These are phyloP conservation scores for Leccinum fuscescens DNA, from an alignment of 1,284 basidiomycete genomes.

Conservation along the genomic window DNA sequence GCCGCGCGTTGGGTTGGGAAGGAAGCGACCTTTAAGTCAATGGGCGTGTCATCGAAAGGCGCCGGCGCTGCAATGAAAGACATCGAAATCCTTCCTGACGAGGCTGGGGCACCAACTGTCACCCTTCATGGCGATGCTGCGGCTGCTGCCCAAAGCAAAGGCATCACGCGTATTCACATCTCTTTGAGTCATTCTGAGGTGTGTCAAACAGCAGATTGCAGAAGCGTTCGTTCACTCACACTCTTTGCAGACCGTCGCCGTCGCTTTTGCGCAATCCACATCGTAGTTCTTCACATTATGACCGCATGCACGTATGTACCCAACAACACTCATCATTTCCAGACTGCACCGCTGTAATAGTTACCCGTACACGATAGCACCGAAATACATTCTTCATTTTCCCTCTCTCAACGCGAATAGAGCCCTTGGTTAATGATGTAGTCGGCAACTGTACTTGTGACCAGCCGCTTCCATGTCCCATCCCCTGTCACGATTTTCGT, in stretches of 20 bases:
- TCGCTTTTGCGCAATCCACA: conserved; percentile 77
- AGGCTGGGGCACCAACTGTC: conserved; percentile 70
- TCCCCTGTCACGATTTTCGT: conserved; percentile 41
- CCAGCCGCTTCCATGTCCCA: conserved; percentile 40
- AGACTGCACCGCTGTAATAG: not conserved
- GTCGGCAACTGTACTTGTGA: conserved; percentile 41
- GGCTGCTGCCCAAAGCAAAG: conserved; percentile 70
- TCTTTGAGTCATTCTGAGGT: conserved; percentile 93
- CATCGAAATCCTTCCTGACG: conserved; percentile 88
- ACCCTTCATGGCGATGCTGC: conserved; percentile 82
- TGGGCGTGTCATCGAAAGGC: conserved; percentile 88
- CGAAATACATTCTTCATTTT: conserved; percentile 12
- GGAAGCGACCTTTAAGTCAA: conserved; percentile 98
- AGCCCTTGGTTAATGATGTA: conserved; percentile 53
- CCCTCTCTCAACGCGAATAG: conserved; percentile 37
- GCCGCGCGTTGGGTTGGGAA: conserved; percentile 97
- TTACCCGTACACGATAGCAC: conserved; percentile 7
- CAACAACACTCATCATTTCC: conserved; percentile 4
- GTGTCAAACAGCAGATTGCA: conserved; percentile 30
- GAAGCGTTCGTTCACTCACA: conserved; percentile 12
- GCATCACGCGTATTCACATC: conserved; percentile 74
- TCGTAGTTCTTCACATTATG: conserved; percentile 15
- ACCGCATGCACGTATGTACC: conserved; percentile 6
- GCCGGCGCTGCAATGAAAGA: conserved; percentile 93
- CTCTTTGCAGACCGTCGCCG: conserved; percentile 61